phyloP scores from a whole-genome alignment of 2,329 filamentous ascomycete genomes.

The Juglanconis sp. region DNA sequence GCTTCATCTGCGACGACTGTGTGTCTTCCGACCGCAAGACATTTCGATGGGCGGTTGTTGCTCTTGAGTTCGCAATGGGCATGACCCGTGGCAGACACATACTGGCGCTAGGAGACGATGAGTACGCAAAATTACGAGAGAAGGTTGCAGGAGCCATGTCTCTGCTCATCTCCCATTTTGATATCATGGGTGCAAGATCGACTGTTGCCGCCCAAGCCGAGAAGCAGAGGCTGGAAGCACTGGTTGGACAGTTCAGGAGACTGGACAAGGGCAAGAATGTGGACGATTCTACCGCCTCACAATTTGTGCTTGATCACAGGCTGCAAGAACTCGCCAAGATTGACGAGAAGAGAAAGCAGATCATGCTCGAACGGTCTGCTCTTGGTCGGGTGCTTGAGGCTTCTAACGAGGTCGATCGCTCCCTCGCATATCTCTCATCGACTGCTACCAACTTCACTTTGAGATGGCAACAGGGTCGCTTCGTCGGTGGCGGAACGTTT shows the following conservation, averaged over 20 bases:
- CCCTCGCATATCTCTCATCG: conserved; percentile 87
- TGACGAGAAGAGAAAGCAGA: conserved; percentile 74
- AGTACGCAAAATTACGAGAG: conserved; percentile 76
- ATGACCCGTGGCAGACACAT: conserved; percentile 96
- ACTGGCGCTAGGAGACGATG: conserved; percentile 80
- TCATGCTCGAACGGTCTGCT: conserved; percentile 80
- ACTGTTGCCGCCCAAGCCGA: conserved; percentile 92
- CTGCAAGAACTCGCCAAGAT: conserved; percentile 70
- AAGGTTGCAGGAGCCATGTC: conserved; percentile 98
- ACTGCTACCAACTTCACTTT: conserved; percentile 93
- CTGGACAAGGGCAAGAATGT: conserved; percentile 71
- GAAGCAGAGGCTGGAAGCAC: conserved; percentile 79
- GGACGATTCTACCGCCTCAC: conserved; percentile 82
- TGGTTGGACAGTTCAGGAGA: conserved; percentile 71
- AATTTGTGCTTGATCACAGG: conserved; percentile 72
- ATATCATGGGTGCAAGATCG: conserved; percentile 96
- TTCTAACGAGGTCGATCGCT: conserved; percentile 92
- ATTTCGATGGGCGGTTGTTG: conserved; percentile 94
- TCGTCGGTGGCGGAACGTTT: conserved; percentile 94
- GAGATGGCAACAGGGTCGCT: conserved; percentile 98
- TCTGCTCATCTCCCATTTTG: conserved; percentile 93
- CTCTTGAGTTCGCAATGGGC: conserved; percentile 93
- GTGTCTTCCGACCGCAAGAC: conserved; percentile 90
- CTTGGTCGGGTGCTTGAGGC: conserved; percentile 89
- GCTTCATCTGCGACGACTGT: conserved; percentile 97